Base-by-base conservation (phyloP, 2,329 filamentous ascomycete genomes). In the Curvularia lunata region DNA sequence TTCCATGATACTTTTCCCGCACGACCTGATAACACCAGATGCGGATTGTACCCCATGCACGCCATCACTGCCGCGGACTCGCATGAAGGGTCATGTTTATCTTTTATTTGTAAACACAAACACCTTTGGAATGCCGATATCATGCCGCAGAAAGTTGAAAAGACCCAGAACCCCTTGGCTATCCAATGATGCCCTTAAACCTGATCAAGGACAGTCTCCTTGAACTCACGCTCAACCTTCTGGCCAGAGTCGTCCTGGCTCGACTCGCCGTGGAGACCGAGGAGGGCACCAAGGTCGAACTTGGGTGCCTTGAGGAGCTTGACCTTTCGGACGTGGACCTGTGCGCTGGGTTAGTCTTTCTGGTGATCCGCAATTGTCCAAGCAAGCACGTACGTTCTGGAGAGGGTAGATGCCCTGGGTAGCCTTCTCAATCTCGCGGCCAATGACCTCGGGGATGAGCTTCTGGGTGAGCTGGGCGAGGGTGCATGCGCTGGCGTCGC, bases 241-340 rank as follows among this genome's bases (percentile, higher is more conserved):
- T 97, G 91, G 76, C 95, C 95, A 80, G 92, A 88, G 84, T 99
- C 95, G 80, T 98, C 93, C 75, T 91, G 93, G 78, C 88, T 89
- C 65, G 93, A 96, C 87, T 99, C 95, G 83, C 95, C 95, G 86
- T 99, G 95, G 76, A 99, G 90, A 81, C 90, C 90, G 82, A 99
- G 90, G 73, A 99, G 88, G 75, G 91, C 90, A 83, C 95, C 95
- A 70, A 99, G 90, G 80, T 99, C 95, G 86, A 99, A 98, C 88
- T 99, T 99, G 79, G 95, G 95, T 70, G 89, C 83, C 90, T 99
- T 99, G 75, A 99, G 86, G 74, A 99, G 91, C 90, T 99, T 99
- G 78, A 99, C 94, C 89, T 99, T 99, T 84, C 95, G 93, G 83
- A 99, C 97, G 87, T 99, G 95, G 78, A 98, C 93, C 93, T 98